Evolutionary conservation across 345 rosid species (phyloP), one percentile per base, ranked within the genome.

Genomic region (Ailanthus altissimus): DNA sequence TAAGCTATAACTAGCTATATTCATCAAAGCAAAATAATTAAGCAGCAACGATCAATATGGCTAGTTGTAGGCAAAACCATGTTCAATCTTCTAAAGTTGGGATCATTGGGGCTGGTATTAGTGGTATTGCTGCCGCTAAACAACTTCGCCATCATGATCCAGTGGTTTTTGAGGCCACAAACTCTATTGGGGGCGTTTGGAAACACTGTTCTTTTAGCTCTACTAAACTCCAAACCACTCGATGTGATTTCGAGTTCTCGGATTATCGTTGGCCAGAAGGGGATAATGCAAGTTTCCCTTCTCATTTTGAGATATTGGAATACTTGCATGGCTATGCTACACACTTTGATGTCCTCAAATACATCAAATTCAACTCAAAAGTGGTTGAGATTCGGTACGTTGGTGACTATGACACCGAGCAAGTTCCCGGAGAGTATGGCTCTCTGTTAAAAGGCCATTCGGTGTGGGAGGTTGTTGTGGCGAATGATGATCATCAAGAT

Each of bases 171-270:
- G 86, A 85, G 78, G 91, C 91, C 56, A 83, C 82, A 6, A 85
- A 81, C 75, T 86, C 81, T 6, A 72, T 90, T 18, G 93, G 93
- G 21, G 93, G 93, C 8, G 91, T 90, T 23, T 90, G 91, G 93
- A 86, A 83, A 74, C 89, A 82, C 56, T 85, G 88, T 60, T 83
- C 83, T 15, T 81, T 78, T 28, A 40, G 61, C 36, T 83, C 83
- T 0, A 85, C 88, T 6, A 85, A 75, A 60, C 88, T 85, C 65
- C 86, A 83, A 75, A 78, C 86, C 11, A 83, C 84, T 42, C 75
- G 83, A 18, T 71, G 79, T 15, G 82, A 83, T 68, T 85, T 25
- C 10, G 86, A 85, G 78, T 85, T 85, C 57, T 78, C 85, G 1
- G 86, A 85, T 63, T 85, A 56, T 28, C 88, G 83, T 14, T 85